Base-by-base conservation (phyloP, 768 basidiomycete genomes). In the Auricularia auricula-judae region DNA sequence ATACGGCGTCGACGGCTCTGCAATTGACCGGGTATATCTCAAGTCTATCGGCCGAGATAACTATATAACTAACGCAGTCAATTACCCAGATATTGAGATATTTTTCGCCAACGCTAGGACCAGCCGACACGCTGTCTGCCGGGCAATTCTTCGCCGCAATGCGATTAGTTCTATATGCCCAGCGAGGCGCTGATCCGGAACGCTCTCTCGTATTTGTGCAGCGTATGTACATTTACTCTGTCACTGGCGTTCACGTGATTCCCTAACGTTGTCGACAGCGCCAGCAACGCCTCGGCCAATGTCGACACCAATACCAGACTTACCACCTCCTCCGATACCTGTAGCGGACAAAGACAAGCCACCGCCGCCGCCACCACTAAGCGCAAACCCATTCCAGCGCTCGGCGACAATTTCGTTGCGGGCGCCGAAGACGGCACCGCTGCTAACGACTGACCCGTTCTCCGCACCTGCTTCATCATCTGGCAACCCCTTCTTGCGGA, bases 121-220 rank as follows among this genome's bases (percentile, higher is more conserved):
- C 76, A 10, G 74, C 76, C 7, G 86, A 88, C 68, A 74, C 76
- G 2, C 76, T 92, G 39, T 78, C 79, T 10, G 85, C 86, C 1
- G 86, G 86, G 16, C 86, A 92, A 68, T 89, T 91, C 71, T 91
- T 91, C 69, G 89, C 89, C 7, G 85, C 81, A 0, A 75, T 90
- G 29, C 76, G 90, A 47, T 82, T 92, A 2, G 81, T 87, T 0
- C 72, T 82, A 5, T 89, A 91, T 63, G 82, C 77, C 42, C 79
- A 83, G 69, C 76, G 75, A n/a, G 88, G 88, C 11, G 83, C 81
- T 65, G 79, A 82, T 7, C 73, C 88, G 1, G 88, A 91, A 65
- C 76, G 84, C 54, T 77, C 77, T 5, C 79, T 91, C 35, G 88
- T 86, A 0, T 92, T 92, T 67, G 80, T 87, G 1, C 90, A 92